Evolutionary conservation across 1,139 yeast genomes (phyloP).

Genomic region (Eremothecium coryli): DNA sequence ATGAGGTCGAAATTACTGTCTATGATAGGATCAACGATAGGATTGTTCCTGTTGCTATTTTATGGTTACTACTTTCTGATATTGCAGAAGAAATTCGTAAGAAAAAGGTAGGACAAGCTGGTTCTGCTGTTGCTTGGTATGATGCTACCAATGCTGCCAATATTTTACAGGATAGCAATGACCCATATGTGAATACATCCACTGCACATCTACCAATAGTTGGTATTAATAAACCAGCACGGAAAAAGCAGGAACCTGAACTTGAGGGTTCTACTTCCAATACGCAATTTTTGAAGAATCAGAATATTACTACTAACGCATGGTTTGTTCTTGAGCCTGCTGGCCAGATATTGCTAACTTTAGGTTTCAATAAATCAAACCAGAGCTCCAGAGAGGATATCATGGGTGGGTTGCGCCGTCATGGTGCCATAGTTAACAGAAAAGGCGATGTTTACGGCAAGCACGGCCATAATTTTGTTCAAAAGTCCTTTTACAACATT

Average conservation of each 20-base stretch:
- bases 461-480: constrained; percentile 95
- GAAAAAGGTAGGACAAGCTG: constrained; percentile 73
- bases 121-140: constrained; percentile 80
- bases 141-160: constrained; percentile 63
- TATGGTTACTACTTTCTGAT: constrained; percentile 85
- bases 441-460: constrained; percentile 93
- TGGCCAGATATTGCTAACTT: constrained; percentile 71
- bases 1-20: constrained; percentile 80
- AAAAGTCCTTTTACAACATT: constrained; percentile 87
- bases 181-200: constrained; percentile 12
- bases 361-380: constrained; percentile 69
- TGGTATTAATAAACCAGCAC: neutral
- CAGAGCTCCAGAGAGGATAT: constrained; percentile 40
- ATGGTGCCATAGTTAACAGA: constrained; percentile 93
- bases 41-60: constrained; percentile 79
- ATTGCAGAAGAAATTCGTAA: constrained; percentile 90
- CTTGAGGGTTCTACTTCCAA: neutral
- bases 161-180: constrained; percentile 10
- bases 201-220: constrained; percentile 3
- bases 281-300: constrained; percentile 7
- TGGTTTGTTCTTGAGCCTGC: constrained; percentile 94
- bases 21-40: constrained; percentile 66
- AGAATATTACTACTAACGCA: constrained; percentile 43
- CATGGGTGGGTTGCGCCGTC: constrained; percentile 70
- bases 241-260: neutral